Conservation (phyloP, 176 grass and related monocot species). For the Oryza longistaminata region DNA sequence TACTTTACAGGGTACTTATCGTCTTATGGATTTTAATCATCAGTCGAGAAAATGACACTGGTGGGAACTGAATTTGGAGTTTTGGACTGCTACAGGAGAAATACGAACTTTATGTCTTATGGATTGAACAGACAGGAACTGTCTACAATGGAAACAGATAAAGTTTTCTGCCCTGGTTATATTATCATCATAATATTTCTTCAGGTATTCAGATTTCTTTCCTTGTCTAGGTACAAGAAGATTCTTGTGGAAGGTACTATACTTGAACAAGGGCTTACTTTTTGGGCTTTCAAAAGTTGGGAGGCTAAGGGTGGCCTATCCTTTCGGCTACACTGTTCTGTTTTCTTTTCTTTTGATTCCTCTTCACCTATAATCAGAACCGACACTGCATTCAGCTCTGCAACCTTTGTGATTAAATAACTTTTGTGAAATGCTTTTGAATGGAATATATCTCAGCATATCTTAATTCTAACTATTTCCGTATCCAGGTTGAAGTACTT, state of each 20-base stretch:
- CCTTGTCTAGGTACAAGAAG: conserved; percentile 33
- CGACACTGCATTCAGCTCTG: conserved; percentile 61
- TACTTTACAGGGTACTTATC: conserved; percentile 32
- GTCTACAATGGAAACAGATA: conserved; percentile 40
- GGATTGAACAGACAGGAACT: conserved; percentile 17
- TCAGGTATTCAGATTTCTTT: conserved; percentile 56
- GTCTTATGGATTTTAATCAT: conserved; percentile 28
- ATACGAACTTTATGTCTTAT: conserved; percentile 28
- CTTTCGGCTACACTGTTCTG: conserved; percentile 53
- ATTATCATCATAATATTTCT: conserved; percentile 42
- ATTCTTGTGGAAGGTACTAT: conserved; percentile 52
- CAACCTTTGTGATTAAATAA: conserved; percentile 58
- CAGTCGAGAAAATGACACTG: conserved; percentile 35
- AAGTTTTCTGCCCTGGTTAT: conserved; percentile 31
- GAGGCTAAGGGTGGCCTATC: conserved; percentile 54
- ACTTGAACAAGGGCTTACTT: conserved; percentile 55
- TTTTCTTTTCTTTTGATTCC: conserved; percentile 56
- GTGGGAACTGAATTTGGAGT: conserved; percentile 35
- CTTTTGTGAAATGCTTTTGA: conserved; percentile 43
- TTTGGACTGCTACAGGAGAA: conserved; percentile 40
- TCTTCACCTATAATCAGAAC: conserved; percentile 52
- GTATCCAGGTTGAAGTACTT: conserved; percentile 54
- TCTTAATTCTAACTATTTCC: conserved; percentile 45
- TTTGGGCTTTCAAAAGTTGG: conserved; percentile 51
- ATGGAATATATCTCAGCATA: conserved; percentile 54